Evolutionary conservation across 495 filamentous ascomycete species (phyloP), one percentile per base, ranked within the genome.

Genomic region (Daldinia decipiens): DNA sequence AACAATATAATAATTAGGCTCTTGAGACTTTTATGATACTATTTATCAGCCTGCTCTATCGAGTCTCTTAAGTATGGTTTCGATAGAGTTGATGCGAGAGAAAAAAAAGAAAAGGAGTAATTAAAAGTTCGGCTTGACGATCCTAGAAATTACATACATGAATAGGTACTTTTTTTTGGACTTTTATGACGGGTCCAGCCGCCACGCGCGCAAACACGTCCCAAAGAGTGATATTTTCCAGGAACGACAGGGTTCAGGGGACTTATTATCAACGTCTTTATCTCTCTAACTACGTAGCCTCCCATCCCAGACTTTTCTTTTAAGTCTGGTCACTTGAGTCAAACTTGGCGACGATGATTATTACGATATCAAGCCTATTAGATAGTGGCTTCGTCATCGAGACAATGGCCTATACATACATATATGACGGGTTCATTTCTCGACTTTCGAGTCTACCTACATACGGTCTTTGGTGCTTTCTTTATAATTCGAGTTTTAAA

Each of bases 121-220:
- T 68, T 40, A 65, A 40, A 61, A 26, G 17, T 21, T 59, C 47
- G 36, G 50, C 59, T 62, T 19, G 59, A 64, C 64, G 43, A 63
- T 47, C 47, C 53, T 21, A 29, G 38, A 60, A 57, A 68, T 68
- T 72, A 45, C 55, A 58, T 64, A 36, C 53, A 52, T 56, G 24
- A 8, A 47, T 56, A 24, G 17, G 38, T 56, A 38, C 2, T 32
- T 56, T 56, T 38, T 56, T 53, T 34, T 34, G 32, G 32, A 34
- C 32, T 34, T 34, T 55, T 73, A 65, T 60, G 65, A 73, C 70
- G 70, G 70, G 59, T 54, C 61, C 65, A 65, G 65, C 70, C 65
- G 70, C 65, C 21, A 55, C 70, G 65, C 70, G 70, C 70, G 70
- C 70, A 73, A 73, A 73, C 70, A 73, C 65, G 70, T 65, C 65